These are phyloP conservation scores for Trifolium dubium DNA, from an alignment of 306 rosid species.

Conservation along the genomic window DNA sequence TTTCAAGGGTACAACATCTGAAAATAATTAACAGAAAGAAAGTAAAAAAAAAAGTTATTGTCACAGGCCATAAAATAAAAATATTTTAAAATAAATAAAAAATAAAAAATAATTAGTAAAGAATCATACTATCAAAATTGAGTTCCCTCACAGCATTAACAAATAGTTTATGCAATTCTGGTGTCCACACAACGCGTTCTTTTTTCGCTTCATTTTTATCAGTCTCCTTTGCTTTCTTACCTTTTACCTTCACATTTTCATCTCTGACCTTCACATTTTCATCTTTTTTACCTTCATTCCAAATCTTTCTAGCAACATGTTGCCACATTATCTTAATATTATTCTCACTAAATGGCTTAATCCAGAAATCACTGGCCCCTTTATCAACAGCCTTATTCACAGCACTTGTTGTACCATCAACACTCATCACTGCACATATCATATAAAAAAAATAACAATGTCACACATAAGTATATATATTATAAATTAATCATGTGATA, in stretches of 20 bases:
- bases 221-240: too few relatives aligned
- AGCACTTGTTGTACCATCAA: too few relatives aligned
- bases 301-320: conserved; percentile 47
- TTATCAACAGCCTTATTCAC: conserved; percentile 42
- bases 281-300: background rate
- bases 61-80: too few relatives aligned
- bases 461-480: background rate
- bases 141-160: conserved; percentile 63
- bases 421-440: conserved; percentile 43
- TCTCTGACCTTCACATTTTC: too few relatives aligned
- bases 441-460: conserved; percentile 39
- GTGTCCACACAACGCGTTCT: conserved; percentile 69
- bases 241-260: too few relatives aligned
- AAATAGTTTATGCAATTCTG: conserved; percentile 62
- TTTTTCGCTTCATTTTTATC: conserved; percentile 29
- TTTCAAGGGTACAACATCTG: conserved; percentile 77
- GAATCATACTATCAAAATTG: conserved; percentile 67
- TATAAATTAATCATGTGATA: background rate
- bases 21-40: background rate
- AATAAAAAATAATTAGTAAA: background rate
- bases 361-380: conserved; percentile 67
- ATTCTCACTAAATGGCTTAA: conserved; percentile 63
- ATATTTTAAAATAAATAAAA: background rate
- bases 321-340: conserved; percentile 36
- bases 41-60: too few relatives aligned